Evolutionary conservation across 2,329 filamentous ascomycete genomes (phyloP).

Genomic region (Botrytis elliptica): DNA sequence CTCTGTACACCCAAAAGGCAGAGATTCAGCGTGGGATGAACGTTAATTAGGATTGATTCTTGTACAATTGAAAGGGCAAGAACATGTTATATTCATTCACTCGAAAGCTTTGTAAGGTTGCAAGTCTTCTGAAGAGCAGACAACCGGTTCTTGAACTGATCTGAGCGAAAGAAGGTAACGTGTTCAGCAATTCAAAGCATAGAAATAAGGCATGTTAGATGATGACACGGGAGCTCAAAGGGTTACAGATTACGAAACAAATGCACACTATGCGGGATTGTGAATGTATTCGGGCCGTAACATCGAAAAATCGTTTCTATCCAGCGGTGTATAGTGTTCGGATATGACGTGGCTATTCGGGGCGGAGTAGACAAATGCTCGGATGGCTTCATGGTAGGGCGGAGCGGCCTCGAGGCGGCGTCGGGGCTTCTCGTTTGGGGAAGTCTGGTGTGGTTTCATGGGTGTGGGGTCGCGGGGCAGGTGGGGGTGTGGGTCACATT

Average conservation of each 20-base stretch:
- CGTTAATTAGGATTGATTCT: background rate
- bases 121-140: background rate
- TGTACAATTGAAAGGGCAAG: background rate
- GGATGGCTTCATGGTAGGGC: background rate
- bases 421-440: background rate
- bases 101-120: background rate
- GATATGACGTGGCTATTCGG: background rate
- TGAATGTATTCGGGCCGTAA: background rate
- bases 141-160: rapidly evolving
- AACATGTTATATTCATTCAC: background rate
- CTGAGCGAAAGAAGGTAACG: background rate
- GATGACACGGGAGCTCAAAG: background rate
- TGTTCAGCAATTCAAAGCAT: background rate
- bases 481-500: background rate
- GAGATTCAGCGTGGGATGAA: too few relatives aligned
- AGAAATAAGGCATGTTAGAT: background rate
- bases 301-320: background rate
- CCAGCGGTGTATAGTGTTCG: background rate
- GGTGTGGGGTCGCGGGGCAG: background rate
- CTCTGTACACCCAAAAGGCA: background rate
- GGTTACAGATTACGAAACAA: background rate
- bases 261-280: background rate
- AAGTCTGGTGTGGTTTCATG: background rate
- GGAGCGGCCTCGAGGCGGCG: background rate
- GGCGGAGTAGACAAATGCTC: background rate